A percentile compares a stretch with the other conserved stretches of the same genome.
Conservation (phyloP, 2,329 filamentous ascomycete genomes). For the Paracorniculantispora psalliotae region DNA sequence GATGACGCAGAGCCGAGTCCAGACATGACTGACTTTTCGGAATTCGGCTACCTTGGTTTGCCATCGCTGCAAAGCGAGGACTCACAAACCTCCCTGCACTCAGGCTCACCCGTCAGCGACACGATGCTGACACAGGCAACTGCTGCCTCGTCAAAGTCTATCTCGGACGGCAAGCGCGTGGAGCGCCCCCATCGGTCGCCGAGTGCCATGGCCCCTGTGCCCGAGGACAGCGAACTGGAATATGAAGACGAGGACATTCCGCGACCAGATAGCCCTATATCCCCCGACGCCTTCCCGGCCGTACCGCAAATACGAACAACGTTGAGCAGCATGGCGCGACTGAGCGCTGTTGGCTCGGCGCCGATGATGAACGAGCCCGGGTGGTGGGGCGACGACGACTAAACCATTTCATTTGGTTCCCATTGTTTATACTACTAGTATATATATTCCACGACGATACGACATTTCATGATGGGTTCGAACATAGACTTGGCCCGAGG, state of each 20-base stretch:
- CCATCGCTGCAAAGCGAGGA: not conserved
- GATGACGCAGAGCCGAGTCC: slow-evolving; percentile 30
- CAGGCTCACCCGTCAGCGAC: not conserved
- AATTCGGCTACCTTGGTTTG: slow-evolving; percentile 19
- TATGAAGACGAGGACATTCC: slow-evolving; percentile 27
- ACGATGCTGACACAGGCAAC: not conserved
- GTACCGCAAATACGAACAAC: slow-evolving; percentile 20
- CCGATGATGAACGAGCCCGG: slow-evolving; percentile 25
- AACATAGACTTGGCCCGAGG: not conserved
- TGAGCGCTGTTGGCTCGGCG: slow-evolving; percentile 35
- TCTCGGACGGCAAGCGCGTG: not conserved
- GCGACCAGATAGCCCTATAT: slow-evolving; percentile 38
- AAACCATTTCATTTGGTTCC: slow-evolving; percentile 11
- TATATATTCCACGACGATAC: slow-evolving; percentile 12
- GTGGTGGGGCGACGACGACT: slow-evolving; percentile 39
- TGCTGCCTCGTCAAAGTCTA: not conserved
- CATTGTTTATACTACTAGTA: not conserved
- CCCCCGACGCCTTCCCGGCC: slow-evolving; percentile 27
- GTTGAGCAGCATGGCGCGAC: slow-evolving; percentile 35
- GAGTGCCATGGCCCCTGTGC: slow-evolving; percentile 13
- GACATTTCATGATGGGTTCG: slow-evolving; percentile 8
- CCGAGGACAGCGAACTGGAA: slow-evolving; percentile 15
- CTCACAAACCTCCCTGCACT: not conserved
- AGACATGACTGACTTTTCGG: slow-evolving; percentile 36
- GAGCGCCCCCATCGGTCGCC: not conserved